Evolutionary conservation across 306 rosid species (phyloP).

Genomic region (Cicer arietinum): DNA sequence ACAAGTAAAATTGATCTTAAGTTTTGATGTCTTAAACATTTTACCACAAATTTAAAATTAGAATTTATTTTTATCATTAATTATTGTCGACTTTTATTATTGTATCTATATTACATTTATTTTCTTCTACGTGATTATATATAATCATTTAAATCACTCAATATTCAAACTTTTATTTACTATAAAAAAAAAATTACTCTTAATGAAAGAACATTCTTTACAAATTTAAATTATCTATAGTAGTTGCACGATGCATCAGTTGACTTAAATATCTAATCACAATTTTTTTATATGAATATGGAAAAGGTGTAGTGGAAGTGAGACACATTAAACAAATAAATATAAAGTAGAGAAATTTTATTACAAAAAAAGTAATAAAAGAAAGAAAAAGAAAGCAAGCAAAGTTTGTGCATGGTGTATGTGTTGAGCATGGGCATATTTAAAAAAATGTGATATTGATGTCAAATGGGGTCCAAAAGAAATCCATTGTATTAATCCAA

Average conservation of each 20-base stretch:
- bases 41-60: too few relatives aligned
- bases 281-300: too few relatives aligned
- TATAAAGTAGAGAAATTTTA: background rate
- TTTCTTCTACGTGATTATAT: background rate
- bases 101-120: background rate
- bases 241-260: too few relatives aligned
- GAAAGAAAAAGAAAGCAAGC: background rate
- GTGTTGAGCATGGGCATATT: constrained; percentile 42
- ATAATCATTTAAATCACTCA: background rate
- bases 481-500: constrained; percentile 24
- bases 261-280: too few relatives aligned
- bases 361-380: background rate
- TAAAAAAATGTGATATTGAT: constrained; percentile 37
- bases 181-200: too few relatives aligned
- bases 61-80: too few relatives aligned
- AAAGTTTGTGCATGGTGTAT: background rate
- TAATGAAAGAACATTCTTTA: too few relatives aligned
- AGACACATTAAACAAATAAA: constrained; percentile 8
- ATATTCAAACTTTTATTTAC: background rate
- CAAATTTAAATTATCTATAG: too few relatives aligned
- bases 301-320: background rate
- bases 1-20: too few relatives aligned
- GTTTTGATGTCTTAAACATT: too few relatives aligned
- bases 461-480: constrained; percentile 36
- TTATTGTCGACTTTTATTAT: too few relatives aligned